A percentile compares a stretch with the other conserved stretches of the same genome.
Evolutionary conservation across 2,329 filamentous ascomycete genomes (phyloP).

Genomic region (Cladosporium sp.): DNA sequence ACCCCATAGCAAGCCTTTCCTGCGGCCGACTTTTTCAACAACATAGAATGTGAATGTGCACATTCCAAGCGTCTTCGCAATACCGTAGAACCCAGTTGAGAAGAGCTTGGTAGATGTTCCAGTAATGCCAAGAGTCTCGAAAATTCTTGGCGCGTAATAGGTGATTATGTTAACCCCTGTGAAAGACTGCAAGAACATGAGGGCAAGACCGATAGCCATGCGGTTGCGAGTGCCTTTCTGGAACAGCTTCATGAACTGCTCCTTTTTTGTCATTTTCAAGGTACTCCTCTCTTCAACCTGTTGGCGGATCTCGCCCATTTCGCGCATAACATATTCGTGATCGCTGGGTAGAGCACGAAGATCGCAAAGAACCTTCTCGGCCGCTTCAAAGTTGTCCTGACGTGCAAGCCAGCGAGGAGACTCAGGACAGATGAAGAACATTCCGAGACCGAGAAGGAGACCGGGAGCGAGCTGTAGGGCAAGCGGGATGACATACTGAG

Average conservation of each 20-base stretch:
- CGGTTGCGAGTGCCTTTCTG: constrained; percentile 42
- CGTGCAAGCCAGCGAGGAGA: constrained; percentile 31
- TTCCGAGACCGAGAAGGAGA: constrained; percentile 38
- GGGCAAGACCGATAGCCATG: constrained; percentile 40
- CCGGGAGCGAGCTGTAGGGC: constrained; percentile 48
- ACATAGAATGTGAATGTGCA: constrained; percentile 42
- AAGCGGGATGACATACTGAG: constrained; percentile 65
- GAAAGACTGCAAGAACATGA: constrained; percentile 42
- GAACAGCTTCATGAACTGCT: constrained; percentile 51
- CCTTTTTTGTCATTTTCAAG: constrained; percentile 63
- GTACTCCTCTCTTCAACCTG: constrained; percentile 50
- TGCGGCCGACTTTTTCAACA: constrained; percentile 43
- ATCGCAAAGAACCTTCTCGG: constrained; percentile 43
- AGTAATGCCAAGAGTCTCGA: constrained; percentile 48
- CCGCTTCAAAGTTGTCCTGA: constrained; percentile 37
- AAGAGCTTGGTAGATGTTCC: constrained; percentile 44
- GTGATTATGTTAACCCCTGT: constrained; percentile 32
- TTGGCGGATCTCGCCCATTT: constrained; percentile 50
- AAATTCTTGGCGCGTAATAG: constrained; percentile 36
- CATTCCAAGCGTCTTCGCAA: constrained; percentile 41
- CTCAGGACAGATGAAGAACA: constrained; percentile 39
- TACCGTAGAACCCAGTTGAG: constrained; percentile 55
- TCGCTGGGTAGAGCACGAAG: constrained; percentile 48
- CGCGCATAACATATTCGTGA: constrained; percentile 49
- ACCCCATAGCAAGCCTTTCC: constrained; percentile 49